Evolutionary conservation across 225 moss, liverwort and hornwort genomes (phyloP), one percentile per base, ranked within the genome.

Genomic region (Ulota crispa): DNA sequence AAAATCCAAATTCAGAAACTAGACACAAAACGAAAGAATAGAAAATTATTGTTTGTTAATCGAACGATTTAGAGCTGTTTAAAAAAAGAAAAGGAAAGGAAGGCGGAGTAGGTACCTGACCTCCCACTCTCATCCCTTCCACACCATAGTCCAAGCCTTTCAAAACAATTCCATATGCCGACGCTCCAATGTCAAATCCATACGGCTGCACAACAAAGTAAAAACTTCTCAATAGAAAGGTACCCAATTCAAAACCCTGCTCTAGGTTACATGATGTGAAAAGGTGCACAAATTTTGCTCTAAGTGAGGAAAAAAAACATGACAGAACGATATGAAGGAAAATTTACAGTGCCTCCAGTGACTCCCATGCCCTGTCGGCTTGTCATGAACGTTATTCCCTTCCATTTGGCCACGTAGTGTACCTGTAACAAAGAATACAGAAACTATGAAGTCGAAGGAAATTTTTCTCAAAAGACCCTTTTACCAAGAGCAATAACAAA

Each of bases 311-410:
- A 27, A 43, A 28, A 3, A 56, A 73, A 66, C 23, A 55, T 28
- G 19, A 80, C 1, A 62, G 10, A 52, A 50, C 13, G 21, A 47
- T 37, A 39, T 37, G 23, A 71, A 72, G 45, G 55, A 31, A 63
- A 37, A 88, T 92, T 87, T 88, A 99, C 95, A 63, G 93, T 39
- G 88, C 98, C 94, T 80, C 98, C 98, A 31, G 98, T 99, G 62
- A 99, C 98, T 71, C 98, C 98, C 93, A 94, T 86, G 80, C 98
- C 98, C 82, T 95, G 94, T 67, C 95, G 90, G 78, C 98, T 98
- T 85, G 98, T 98, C 92, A 94, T 94, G 73, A 99, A 96, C 34
- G 98, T 96, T 52, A 99, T 39, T 20, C 98, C 98, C 83, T 99
- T 99, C 96, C 96, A 99, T 83, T 96, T 99, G 21, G 92, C 95